A percentile compares a stretch with the other conserved stretches of the same genome.
Evolutionary conservation across 345 rosid species (phyloP).

Genomic region (Diplotaxis tenuifolia): DNA sequence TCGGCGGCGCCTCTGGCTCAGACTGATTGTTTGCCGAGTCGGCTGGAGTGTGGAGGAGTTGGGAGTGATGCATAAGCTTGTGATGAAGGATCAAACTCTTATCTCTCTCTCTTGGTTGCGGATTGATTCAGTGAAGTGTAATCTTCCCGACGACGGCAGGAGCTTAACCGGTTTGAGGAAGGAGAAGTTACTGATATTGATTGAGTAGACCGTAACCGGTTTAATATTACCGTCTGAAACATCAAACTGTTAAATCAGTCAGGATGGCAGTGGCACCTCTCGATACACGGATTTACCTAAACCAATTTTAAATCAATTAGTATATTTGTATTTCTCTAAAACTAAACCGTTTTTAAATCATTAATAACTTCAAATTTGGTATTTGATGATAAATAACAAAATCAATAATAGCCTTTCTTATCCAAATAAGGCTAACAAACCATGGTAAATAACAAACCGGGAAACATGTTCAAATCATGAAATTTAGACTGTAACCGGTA

Average conservation of each 20-base stretch:
- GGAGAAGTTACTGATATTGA: background rate
- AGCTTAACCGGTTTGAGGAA: background rate
- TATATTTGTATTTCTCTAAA: no score
- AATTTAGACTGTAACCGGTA: no score
- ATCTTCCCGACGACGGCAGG: background rate
- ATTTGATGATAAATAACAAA: no score
- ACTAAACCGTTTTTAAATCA: no score
- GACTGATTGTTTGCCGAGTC: conserved; percentile 32
- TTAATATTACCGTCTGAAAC: background rate
- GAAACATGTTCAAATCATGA: no score
- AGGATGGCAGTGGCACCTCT: no score
- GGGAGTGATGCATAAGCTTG: conserved; percentile 41
- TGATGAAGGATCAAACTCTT: conserved; percentile 17
- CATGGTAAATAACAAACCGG: no score
- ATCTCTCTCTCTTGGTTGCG: background rate
- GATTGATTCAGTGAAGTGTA: background rate
- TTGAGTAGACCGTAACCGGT: background rate
- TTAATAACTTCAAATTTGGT: no score
- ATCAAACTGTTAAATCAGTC: background rate
- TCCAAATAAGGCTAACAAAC: no score
- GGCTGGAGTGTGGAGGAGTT: conserved; percentile 34
- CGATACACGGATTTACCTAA: no score
- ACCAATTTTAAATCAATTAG: no score
- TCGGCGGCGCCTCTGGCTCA: conserved; percentile 78
- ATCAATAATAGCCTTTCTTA: no score